These are phyloP conservation scores for Gossypium herbaceum DNA, from an alignment of 345 rosid species.

Conservation along the genomic window DNA sequence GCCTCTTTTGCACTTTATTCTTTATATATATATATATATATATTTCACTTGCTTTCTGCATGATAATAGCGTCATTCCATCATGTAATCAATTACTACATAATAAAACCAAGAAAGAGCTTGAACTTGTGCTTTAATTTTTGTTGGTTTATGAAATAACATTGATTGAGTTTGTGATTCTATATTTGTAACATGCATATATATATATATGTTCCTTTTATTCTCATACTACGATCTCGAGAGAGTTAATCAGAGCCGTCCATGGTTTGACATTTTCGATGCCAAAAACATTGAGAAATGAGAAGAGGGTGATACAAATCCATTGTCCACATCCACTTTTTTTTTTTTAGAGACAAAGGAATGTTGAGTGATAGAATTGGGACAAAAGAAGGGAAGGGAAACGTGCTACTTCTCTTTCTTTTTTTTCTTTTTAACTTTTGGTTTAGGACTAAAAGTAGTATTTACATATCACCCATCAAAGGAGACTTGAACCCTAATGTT, in stretches of 20 bases:
- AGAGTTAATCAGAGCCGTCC: not conserved
- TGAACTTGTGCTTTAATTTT: no score
- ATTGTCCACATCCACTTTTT: conserved; percentile 10
- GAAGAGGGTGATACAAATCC: not conserved
- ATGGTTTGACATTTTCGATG: conserved; percentile 8
- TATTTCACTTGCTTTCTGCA: not conserved
- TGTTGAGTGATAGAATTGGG: not conserved
- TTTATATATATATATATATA: no score
- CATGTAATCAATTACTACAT: not conserved
- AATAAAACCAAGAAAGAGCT: no score
- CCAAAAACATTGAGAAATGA: not conserved
- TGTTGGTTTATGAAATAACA: no score
- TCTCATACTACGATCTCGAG: no score
- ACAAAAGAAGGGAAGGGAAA: not conserved
- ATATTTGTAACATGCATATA: no score
- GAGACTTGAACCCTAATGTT: no score
- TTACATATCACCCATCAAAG: no score
- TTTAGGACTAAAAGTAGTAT: no score
- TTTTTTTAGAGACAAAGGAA: not conserved
- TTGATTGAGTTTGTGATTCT: no score
- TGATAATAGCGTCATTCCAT: not conserved
- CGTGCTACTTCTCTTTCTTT: not conserved
- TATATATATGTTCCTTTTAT: no score
- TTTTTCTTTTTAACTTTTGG: not conserved
- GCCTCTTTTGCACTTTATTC: not conserved